Percentiles rank a stretch among this genome's conserved stretches.
These are phyloP conservation scores for Vicia faba DNA, from an alignment of 306 rosid species.

Conservation along the genomic window DNA sequence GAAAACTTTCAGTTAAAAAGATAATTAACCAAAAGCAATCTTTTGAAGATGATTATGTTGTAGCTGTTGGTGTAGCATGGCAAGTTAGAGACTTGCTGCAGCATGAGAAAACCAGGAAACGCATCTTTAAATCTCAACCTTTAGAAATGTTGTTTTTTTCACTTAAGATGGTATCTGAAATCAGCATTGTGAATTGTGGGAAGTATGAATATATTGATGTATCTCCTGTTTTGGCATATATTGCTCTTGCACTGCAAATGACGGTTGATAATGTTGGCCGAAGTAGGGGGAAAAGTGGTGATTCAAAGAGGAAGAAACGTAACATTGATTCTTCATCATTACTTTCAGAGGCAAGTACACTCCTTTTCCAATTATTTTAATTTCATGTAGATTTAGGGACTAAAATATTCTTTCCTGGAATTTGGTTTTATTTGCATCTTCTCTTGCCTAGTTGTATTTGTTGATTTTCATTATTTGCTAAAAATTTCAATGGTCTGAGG, in stretches of 20 bases:
- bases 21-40: slow-evolving; percentile 50
- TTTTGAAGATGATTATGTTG: slow-evolving; percentile 80
- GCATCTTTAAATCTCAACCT: slow-evolving; percentile 56
- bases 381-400: slow-evolving; percentile 2
- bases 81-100: slow-evolving; percentile 76
- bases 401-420: slow-evolving; percentile 22
- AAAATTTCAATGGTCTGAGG: not conserved
- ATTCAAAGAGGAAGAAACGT: slow-evolving; percentile 43
- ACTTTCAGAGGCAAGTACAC: slow-evolving; percentile 61
- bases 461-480: slow-evolving; percentile 19
- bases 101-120: slow-evolving; percentile 57
- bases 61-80: slow-evolving; percentile 83
- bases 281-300: slow-evolving; percentile 34
- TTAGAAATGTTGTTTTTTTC: slow-evolving; percentile 57
- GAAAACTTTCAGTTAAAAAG: slow-evolving; percentile 58
- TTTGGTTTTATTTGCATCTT: slow-evolving; percentile 6
- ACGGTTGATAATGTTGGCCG: slow-evolving; percentile 53
- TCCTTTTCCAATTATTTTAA: slow-evolving; percentile 24
- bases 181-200: slow-evolving; percentile 68
- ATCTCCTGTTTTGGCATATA: slow-evolving; percentile 74
- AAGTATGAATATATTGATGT: slow-evolving; percentile 58
- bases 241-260: slow-evolving; percentile 69
- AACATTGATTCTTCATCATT: slow-evolving; percentile 47
- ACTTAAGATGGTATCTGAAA: slow-evolving; percentile 71
- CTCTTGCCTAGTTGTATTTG: slow-evolving; percentile 18